Percentiles rank a stretch among this genome's conserved stretches.
Evolutionary conservation across 805 yeast genomes (phyloP).

Genomic region (Phaffomyces antillensis): DNA sequence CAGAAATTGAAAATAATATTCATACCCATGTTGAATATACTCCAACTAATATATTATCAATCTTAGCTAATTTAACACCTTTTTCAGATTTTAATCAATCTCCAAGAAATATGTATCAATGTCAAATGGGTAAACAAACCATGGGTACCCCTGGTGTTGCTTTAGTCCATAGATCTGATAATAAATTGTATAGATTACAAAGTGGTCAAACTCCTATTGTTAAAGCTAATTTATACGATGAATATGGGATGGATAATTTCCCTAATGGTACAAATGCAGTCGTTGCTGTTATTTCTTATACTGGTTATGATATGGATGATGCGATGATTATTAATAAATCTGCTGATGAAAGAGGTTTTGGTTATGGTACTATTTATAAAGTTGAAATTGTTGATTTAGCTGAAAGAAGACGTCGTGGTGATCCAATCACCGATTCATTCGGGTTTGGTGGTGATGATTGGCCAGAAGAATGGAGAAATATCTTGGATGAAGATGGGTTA

Average conservation of each 20-base stretch:
- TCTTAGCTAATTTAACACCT: slow-evolving; percentile 94
- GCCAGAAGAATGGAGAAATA: slow-evolving; percentile 87
- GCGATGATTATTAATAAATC: slow-evolving; percentile 98
- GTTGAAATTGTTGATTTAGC: slow-evolving; percentile 86
- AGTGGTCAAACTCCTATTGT: slow-evolving; percentile 97
- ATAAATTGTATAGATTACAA: slow-evolving; percentile 87
- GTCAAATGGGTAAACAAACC: slow-evolving; percentile 99
- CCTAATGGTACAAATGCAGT: slow-evolving; percentile 98
- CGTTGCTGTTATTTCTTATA: slow-evolving; percentile 96
- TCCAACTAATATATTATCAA: slow-evolving; percentile 91
- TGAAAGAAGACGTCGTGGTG: slow-evolving; percentile 76
- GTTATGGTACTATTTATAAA: slow-evolving; percentile 93
- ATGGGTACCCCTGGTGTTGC: slow-evolving; percentile 99
- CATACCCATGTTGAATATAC: slow-evolving; percentile 93
- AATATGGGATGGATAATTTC: slow-evolving; percentile 96
- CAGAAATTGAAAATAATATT: slow-evolving; percentile 71
- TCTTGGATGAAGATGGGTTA: slow-evolving; percentile 86
- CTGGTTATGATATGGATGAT: slow-evolving; percentile 99
- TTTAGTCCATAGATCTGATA: slow-evolving; percentile 83
- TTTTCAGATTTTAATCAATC: slow-evolving; percentile 98
- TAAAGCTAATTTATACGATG: slow-evolving; percentile 86
- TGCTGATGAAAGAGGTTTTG: slow-evolving; percentile 97
- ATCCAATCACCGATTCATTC: slow-evolving; percentile 88
- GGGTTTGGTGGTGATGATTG: slow-evolving; percentile 92
- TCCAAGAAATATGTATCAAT: slow-evolving; percentile 99